Percentiles rank a stretch among this genome's conserved stretches.
phyloP scores from a whole-genome alignment of 176 grass and related monocot species.

The Stipa capillata region DNA sequence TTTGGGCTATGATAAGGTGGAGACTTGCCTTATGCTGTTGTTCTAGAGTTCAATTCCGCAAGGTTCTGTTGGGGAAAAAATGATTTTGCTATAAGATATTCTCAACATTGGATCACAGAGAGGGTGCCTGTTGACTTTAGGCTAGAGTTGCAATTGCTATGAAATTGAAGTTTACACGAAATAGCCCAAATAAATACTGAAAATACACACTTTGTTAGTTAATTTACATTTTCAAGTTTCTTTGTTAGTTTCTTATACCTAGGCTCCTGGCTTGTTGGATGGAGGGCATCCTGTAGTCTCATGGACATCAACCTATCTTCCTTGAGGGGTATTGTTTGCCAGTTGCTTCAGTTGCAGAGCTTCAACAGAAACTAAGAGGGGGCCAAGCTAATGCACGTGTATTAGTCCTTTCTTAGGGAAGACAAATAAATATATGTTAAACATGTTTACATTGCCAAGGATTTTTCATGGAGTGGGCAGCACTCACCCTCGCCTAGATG shows the following conservation, averaged over 20 bases:
- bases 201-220: no score
- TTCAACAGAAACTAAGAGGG: no score
- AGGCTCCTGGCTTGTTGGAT: background rate
- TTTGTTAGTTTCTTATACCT: background rate
- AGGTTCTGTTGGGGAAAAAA: background rate
- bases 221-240: background rate
- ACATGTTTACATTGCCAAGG: no score
- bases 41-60: background rate
- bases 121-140: background rate
- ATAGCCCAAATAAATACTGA: background rate
- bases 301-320: background rate
- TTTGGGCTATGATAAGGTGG: background rate
- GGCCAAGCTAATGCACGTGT: no score
- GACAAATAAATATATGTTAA: no score
- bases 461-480: no score
- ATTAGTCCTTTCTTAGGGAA: no score
- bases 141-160: background rate
- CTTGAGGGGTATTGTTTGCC: background rate
- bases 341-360: no score
- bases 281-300: background rate
- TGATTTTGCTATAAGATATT: background rate
- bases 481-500: no score
- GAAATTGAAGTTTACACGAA: background rate
- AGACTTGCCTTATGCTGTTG: background rate
- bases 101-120: background rate